Conservation (phyloP, 2,329 filamentous ascomycete species). For the Fusarium brachygibbosum region DNA sequence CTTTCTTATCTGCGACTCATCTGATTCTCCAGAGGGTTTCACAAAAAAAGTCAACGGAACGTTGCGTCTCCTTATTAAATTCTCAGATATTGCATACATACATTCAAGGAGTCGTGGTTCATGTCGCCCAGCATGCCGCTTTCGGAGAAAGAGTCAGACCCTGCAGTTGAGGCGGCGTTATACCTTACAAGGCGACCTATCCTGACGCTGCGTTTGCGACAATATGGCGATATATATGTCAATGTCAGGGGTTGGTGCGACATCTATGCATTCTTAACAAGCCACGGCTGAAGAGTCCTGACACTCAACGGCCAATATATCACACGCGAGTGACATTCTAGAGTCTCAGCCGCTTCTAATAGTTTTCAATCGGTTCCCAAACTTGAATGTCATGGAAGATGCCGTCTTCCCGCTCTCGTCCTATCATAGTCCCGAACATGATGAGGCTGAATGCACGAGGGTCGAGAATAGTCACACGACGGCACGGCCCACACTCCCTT, state of each 20-base stretch:
- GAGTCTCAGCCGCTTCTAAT: conserved; percentile 24
- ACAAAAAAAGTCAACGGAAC: not conserved
- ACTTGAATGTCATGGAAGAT: conserved; percentile 9
- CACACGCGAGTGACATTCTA: conserved; percentile 19
- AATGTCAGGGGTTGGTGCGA: conserved; percentile 22
- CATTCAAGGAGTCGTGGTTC: too few species aligned
- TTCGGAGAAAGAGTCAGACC: conserved; percentile 14
- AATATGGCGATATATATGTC: not conserved
- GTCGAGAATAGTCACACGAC: conserved; percentile 30
- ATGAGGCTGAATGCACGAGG: conserved; percentile 40
- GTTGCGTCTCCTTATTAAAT: not conserved
- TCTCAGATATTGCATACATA: not conserved
- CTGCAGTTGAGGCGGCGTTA: conserved; percentile 14
- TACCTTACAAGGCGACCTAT: conserved; percentile 27
- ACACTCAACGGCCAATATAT: conserved; percentile 19
- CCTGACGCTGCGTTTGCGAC: not conserved
- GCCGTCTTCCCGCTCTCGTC: conserved; percentile 5
- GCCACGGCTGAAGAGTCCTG: conserved; percentile 31
- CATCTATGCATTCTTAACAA: not conserved
- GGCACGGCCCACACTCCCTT: conserved; percentile 3
- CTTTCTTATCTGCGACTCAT: conserved; percentile 3
- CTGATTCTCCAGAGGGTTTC: conserved; percentile 23
- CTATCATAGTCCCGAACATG: conserved; percentile 24
- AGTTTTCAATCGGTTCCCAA: conserved; percentile 11
- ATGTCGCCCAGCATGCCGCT: conserved; percentile 31